Evolutionary conservation across 2,329 filamentous ascomycete genomes (phyloP), one percentile per base, ranked within the genome.

Genomic region (Diaporthe humulicola): DNA sequence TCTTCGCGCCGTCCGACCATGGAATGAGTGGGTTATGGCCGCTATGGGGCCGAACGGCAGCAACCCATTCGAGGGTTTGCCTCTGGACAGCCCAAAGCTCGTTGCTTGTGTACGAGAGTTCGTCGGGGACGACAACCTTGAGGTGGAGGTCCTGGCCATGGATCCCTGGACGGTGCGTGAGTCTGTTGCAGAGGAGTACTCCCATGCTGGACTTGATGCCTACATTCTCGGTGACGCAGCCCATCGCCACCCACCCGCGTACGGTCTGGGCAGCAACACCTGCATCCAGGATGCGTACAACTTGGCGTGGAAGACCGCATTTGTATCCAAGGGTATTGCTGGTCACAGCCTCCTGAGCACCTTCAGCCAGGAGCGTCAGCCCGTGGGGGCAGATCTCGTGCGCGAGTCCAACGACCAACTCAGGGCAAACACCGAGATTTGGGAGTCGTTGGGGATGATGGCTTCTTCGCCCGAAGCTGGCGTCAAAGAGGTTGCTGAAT

Each of bases 1-100:
- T 89, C 75, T 86, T 4, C 83, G 90, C 36, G 89, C 91, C 87
- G 88, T 92, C 17, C 88, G 88, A 80, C 87, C 89, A 0, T 91
- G 89, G 90, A 79, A 87, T 76, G 86, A 91, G 80, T 92, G 89
- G 88, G 83, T 88, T 70, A 79, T 89, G 9, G 81, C 88, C 19
- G 84, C 54, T 3, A 4, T 61, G 17, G 40, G 33, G 1, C 66
- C 72, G 1, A 56, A 56, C 9, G 25, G 25, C 12, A 69, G 52
- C 3, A 83, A 88, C 33, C 66, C 73, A 10, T 74, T 74, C 67
- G 54, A 66, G 36, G 67, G 30, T 7, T 9, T 74, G 25, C 50
- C 22, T 28, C 28, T 33, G 17, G 67, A 74, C 22, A 40, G 40
- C 17, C 48, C 58, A 8, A 33, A 58, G 45, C 50, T 74, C 15